phyloP scores from a whole-genome alignment of 2,329 filamentous ascomycete species.

The Colletotrichum sp. region DNA sequence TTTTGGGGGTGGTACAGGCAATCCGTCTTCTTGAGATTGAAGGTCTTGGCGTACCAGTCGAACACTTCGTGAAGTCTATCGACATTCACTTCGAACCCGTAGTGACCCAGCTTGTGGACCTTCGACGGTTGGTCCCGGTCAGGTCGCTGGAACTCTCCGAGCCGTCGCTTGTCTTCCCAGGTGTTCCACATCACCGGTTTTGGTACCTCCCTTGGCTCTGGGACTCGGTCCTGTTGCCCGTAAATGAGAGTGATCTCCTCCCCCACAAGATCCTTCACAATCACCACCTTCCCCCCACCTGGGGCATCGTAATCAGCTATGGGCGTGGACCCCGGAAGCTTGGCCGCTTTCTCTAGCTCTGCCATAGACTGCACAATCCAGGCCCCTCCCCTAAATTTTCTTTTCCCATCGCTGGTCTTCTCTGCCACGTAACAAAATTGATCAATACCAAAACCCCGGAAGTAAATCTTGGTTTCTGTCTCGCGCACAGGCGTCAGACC shows the following conservation, averaged over 20 bases:
- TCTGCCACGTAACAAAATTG: background rate
- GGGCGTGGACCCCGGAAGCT: background rate
- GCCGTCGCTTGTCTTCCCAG: background rate
- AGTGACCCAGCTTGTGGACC: background rate
- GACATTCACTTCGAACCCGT: background rate
- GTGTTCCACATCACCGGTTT: background rate
- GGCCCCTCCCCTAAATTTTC: background rate
- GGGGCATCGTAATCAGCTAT: background rate
- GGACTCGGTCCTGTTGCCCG: background rate
- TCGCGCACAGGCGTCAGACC: background rate
- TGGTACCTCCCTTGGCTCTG: background rate
- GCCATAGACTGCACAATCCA: background rate
- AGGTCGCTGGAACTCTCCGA: background rate
- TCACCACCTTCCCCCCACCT: background rate
- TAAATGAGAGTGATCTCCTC: background rate
- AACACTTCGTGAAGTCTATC: background rate
- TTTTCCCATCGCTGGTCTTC: background rate
- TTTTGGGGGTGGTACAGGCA: background rate
- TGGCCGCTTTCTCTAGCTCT: background rate
- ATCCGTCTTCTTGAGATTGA: background rate
- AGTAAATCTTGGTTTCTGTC: background rate
- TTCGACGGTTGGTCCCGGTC: background rate
- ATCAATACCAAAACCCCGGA: background rate
- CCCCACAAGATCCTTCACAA: background rate
- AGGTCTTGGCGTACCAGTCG: background rate